Evolutionary conservation across 2,329 filamentous ascomycete species (phyloP), one percentile per base, ranked within the genome.

Genomic region (Colletotrichum gigasporum): DNA sequence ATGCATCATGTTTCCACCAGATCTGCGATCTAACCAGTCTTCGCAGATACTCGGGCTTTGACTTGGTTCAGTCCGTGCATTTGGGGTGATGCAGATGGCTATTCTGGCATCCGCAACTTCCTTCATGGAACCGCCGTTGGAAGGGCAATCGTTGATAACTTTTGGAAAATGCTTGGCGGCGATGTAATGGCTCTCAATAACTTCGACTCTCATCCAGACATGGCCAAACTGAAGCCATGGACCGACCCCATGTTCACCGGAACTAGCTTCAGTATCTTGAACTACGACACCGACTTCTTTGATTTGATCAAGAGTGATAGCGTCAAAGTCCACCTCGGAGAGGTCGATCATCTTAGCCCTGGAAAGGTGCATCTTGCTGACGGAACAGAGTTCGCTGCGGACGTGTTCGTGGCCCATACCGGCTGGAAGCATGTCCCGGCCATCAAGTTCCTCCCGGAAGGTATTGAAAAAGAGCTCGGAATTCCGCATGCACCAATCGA

Each of bases 1-100:
- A 5, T 3, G 2, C 16, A 3, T 2, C 28, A 3, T 22, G 2
- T 16, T 4, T 66, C 35, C 66, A 14, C 5, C n/a, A 1, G 18
- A 18, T 1, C 4, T 18, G 35, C 3, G 10, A 8, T 44, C 16
- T 51, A 7, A 37, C 44, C 1, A 20, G 42, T 10, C 18, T 14
- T 1, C 8, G n/a, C 54, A 81, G 80, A 83, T 22, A 90, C 86
- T 0, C 87, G 91, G 0, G 82, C 91, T 67, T 77, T 94, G 57
- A 91, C 87, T 2, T 93, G 90, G 88, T 88, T 94, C 75, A 89
- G 86, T 55, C 91, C 92, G 0, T 94, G 91, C 70, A 83, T 91
- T 14, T 94, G 90, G 89, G 90, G 88, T 4, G 79, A 82, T 2
- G 84, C 82, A 2, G 88, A 88, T 70, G 90, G 88, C 1, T 90